Evolutionary conservation across 2,329 filamentous ascomycete species (phyloP).

Genomic region (Knufia petricola): DNA sequence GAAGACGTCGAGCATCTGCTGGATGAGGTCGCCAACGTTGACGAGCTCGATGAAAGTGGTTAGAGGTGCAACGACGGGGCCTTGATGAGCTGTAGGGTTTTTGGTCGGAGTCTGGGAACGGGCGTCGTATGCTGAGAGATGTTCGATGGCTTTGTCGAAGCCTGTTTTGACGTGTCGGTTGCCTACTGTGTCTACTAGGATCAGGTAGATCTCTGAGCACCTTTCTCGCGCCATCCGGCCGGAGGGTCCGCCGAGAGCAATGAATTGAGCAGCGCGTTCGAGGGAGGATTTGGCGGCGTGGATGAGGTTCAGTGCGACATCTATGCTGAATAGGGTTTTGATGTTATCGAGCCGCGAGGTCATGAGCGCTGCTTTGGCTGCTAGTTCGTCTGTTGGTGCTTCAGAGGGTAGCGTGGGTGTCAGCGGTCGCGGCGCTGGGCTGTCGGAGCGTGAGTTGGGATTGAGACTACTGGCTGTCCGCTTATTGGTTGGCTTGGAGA

Average conservation of each 20-base stretch:
- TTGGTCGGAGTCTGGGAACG: conserved; percentile 57
- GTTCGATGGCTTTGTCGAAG: conserved; percentile 84
- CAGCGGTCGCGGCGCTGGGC: conserved; percentile 26
- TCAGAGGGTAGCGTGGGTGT: conserved; percentile 45
- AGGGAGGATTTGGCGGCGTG: conserved; percentile 81
- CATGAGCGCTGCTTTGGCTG: conserved; percentile 97
- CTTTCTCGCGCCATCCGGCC: conserved; percentile 79
- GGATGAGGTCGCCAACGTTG: conserved; percentile 94
- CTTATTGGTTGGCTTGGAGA: conserved; percentile 30
- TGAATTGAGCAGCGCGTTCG: conserved; percentile 75
- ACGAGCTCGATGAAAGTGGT: conserved; percentile 95
- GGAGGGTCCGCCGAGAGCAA: conserved; percentile 66
- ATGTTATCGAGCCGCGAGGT: conserved; percentile 90
- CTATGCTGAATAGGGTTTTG: conserved; percentile 88
- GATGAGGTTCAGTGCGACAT: conserved; percentile 81
- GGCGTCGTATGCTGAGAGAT: conserved; percentile 85
- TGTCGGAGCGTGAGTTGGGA: conserved; percentile 23
- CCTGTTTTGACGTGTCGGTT: conserved; percentile 81
- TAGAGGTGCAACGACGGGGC: conserved; percentile 60
- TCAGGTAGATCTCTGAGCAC: conserved; percentile 81
- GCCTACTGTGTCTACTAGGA: conserved; percentile 73
- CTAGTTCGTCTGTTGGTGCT: conserved; percentile 79
- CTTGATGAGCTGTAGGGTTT: conserved; percentile 50
- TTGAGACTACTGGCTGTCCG: neutral
- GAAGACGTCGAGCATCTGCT: conserved; percentile 98